Evolutionary conservation across 176 grass and related monocot species (phyloP).

Genomic region (Puya raimondii): DNA sequence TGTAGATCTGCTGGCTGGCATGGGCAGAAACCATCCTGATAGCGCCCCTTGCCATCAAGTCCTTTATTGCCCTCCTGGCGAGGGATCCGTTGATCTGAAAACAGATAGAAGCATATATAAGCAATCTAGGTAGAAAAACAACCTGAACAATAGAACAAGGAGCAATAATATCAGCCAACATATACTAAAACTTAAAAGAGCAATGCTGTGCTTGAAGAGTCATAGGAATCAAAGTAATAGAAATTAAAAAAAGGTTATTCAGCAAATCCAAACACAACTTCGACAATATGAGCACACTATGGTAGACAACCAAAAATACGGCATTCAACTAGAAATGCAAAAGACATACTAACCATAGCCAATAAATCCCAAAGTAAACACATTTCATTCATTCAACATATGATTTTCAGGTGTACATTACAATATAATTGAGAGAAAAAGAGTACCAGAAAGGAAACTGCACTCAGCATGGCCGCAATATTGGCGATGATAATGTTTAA

Average conservation of each 20-base stretch:
- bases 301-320: background rate
- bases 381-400: no score
- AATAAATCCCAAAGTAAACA: no score
- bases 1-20: slow-evolving; percentile 12
- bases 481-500: background rate
- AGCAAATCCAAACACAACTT: background rate
- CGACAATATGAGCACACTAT: background rate
- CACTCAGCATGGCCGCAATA: no score
- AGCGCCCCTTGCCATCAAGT: slow-evolving; percentile 4
- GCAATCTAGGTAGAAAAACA: background rate
- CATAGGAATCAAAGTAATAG: background rate
- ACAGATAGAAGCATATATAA: background rate
- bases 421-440: no score
- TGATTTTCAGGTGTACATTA: no score
- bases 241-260: background rate
- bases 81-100: slow-evolving; percentile 6
- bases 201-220: background rate
- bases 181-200: background rate
- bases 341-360: background rate
- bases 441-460: no score
- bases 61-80: slow-evolving; percentile 9
- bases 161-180: background rate
- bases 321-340: background rate
- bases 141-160: no score
- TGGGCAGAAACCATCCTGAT: slow-evolving; percentile 11